Conservation (phyloP, 768 basidiomycete genomes). For the Lanmaoa pseudosensibilis region DNA sequence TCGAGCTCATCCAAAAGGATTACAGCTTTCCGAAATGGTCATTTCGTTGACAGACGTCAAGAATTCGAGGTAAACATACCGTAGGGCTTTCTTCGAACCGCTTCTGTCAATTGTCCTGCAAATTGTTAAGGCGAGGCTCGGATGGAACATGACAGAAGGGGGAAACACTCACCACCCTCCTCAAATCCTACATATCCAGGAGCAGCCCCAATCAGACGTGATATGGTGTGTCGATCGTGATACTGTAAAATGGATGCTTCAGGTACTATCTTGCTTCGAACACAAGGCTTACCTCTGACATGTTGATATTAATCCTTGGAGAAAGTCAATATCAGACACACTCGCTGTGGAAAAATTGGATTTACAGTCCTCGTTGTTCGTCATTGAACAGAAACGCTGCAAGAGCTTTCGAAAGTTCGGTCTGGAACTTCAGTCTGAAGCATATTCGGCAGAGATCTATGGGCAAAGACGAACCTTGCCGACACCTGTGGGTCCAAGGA, state of each 20-base stretch:
- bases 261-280: background rate
- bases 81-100: conserved; percentile 62
- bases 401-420: conserved; percentile 85
- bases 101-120: conserved; percentile 60
- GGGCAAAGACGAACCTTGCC: conserved; percentile 55
- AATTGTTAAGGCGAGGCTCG: background rate
- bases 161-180: conserved; percentile 55
- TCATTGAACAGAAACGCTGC: conserved; percentile 90
- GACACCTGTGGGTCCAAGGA: conserved; percentile 86
- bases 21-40: conserved; percentile 41
- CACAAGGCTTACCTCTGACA: conserved; percentile 65
- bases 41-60: background rate
- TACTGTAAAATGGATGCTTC: conserved; percentile 46
- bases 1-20: conserved; percentile 67
- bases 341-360: conserved; percentile 11
- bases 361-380: conserved; percentile 80
- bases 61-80: conserved; percentile 30
- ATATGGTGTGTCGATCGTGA: conserved; percentile 89
- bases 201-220: conserved; percentile 86
- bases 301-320: conserved; percentile 82
- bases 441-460: background rate
- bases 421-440: conserved; percentile 38
- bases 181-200: conserved; percentile 87
- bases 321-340: background rate
- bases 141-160: background rate